A percentile compares a stretch with the other conserved stretches of the same genome.
Evolutionary conservation across 352 stramenopile species (phyloP).

Genomic region (Pythium pyrilobum): DNA sequence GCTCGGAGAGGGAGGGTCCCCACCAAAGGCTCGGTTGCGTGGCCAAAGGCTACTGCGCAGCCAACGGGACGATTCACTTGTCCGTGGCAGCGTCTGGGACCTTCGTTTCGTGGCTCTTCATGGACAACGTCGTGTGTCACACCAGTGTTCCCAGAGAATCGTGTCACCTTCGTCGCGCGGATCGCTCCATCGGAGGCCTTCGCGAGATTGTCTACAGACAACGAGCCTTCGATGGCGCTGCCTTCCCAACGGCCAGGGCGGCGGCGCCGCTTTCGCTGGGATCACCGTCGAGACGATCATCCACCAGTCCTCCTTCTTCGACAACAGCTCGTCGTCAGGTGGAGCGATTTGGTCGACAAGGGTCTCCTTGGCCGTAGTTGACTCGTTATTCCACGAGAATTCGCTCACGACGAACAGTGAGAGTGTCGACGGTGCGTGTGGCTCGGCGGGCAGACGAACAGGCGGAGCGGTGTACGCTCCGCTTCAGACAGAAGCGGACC

Average conservation of each 20-base stretch:
- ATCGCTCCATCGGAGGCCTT: too few species aligned
- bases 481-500: not conserved
- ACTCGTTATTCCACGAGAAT: not conserved
- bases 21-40: not conserved
- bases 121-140: conserved; percentile 5
- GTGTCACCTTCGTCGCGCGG: too few species aligned
- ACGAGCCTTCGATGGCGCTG: not conserved
- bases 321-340: not conserved
- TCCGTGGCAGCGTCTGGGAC: not conserved
- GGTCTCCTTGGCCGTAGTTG: not conserved
- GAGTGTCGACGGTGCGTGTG: not conserved
- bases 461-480: not conserved
- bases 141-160: not conserved
- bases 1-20: too few species aligned
- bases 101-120: not conserved
- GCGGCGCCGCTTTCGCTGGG: not conserved
- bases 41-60: not conserved
- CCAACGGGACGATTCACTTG: conserved; percentile 4
- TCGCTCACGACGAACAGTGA: not conserved
- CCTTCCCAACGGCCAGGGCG: not conserved
- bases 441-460: not conserved
- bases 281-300: not conserved
- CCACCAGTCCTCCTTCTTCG: not conserved
- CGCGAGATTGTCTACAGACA: too few species aligned
- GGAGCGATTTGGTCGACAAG: conserved; percentile 1